Base-by-base conservation (phyloP, 768 basidiomycete genomes). In the Filobasidium floriforme region DNA sequence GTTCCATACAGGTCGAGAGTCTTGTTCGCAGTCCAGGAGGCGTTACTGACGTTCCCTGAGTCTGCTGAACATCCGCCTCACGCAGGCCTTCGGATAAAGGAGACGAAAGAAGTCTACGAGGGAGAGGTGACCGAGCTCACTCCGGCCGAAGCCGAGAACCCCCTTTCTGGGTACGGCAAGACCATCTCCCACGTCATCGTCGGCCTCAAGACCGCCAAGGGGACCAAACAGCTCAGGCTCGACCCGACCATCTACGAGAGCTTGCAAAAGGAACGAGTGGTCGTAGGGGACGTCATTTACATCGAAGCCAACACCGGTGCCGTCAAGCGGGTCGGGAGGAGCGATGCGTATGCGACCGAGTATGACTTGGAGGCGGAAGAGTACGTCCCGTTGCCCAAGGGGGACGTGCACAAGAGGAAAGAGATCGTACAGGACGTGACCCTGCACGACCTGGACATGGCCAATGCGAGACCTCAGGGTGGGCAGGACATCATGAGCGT, bases 401-500 rank as follows among this genome's bases (percentile, higher is more conserved):
- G 91, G 55, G 91, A 96, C 52, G 92, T 97, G 59, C 91, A 93
- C 81, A 97, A 97, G 79, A 85, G 88, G 65, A 96, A 96, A 78
- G 92, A 96, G 73, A 84, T 96, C 11, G 90, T 97, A 1, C 92
- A 97, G 77, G 92, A 94, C 68, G 89, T 97, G 51, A 94, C 92
- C 0, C 82, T 98, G 5, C 92, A 93, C 60, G 94, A 98, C 75
- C 82, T 98, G 43, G 94, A 98, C 76, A 89, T 91, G 49, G 94
- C 94, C 3, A 99, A 99, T 76, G 93, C 92, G 4, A 85, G 92
- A 29, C 94, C 94, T 14, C 78, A 83, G 68, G 82, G 96, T 22
- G 93, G 94, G 1, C 94, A 97, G 79, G 94, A 98, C 72, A 96
- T 98, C 77, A 97, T 97, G 93, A 89, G 88, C 75, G 92, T 97